phyloP scores from a whole-genome alignment of 306 rosid species.

The Vigna reflexopilosa region DNA sequence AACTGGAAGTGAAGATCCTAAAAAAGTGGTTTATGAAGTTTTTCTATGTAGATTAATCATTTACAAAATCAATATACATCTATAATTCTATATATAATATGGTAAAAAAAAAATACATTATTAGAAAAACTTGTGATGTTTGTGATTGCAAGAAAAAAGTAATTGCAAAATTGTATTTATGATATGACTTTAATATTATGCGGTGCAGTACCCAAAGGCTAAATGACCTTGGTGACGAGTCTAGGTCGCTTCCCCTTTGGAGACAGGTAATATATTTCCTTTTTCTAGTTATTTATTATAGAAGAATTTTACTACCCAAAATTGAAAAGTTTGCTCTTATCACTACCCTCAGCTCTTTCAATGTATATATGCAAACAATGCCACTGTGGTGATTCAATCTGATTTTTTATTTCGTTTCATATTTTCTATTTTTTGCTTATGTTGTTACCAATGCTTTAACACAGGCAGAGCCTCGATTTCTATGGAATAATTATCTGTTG shows the following conservation, averaged over 20 bases:
- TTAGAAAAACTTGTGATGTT: neutral
- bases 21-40: too few relatives aligned
- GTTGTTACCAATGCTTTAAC: slow-evolving; percentile 36
- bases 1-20: too few relatives aligned
- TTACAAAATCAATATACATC: too few relatives aligned
- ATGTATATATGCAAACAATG: neutral
- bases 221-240: slow-evolving; percentile 73
- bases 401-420: slow-evolving; percentile 20
- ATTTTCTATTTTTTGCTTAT: slow-evolving; percentile 31
- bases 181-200: neutral
- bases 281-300: neutral
- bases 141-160: slow-evolving; percentile 10
- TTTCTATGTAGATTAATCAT: too few relatives aligned
- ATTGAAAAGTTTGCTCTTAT: slow-evolving; percentile 2
- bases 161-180: slow-evolving; percentile 4
- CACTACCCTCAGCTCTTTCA: neutral
- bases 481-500: slow-evolving; percentile 87
- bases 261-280: slow-evolving; percentile 66
- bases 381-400: slow-evolving; percentile 29
- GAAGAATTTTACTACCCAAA: slow-evolving; percentile 6
- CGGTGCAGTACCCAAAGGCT: slow-evolving; percentile 70
- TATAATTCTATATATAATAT: too few relatives aligned
- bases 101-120: neutral
- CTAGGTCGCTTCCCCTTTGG: slow-evolving; percentile 88
- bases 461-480: slow-evolving; percentile 93